These are phyloP conservation scores for Cryptococcus sp. DNA, from an alignment of 1,284 basidiomycete species.

Conservation along the genomic window DNA sequence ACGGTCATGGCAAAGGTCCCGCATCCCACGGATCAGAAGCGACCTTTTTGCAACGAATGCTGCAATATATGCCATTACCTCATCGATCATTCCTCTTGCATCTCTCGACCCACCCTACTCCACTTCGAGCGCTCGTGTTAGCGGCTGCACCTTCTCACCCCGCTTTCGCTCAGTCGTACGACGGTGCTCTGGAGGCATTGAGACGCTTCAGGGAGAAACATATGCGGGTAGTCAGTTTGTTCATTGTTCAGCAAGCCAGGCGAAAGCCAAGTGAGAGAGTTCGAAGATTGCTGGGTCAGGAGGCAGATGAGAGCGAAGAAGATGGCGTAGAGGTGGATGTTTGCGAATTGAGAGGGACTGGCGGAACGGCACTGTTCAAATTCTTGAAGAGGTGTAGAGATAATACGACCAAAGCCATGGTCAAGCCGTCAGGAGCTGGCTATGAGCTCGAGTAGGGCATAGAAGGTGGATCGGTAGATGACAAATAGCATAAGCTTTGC, in stretches of 20 bases:
- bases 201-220: constrained; percentile 84
- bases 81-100: constrained; percentile 87
- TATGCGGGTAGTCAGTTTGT: constrained; percentile 79
- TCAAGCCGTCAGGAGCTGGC: constrained; percentile 34
- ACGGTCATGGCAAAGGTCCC: neutral
- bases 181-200: constrained; percentile 69
- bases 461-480: too few relatives aligned
- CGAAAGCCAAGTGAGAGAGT: constrained; percentile 41
- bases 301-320: constrained; percentile 8
- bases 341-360: constrained; percentile 71
- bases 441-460: constrained; percentile 30
- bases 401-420: constrained; percentile 68
- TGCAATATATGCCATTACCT: constrained; percentile 84
- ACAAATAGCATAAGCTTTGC: too few relatives aligned
- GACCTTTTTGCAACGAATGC: constrained; percentile 76
- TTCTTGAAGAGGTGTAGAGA: constrained; percentile 80
- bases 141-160: constrained; percentile 42
- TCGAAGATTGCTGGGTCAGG: constrained; percentile 28
- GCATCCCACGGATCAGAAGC: constrained; percentile 34
- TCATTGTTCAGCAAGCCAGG: constrained; percentile 71
- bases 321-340: constrained; percentile 14
- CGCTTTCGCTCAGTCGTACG: constrained; percentile 65
- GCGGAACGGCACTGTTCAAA: constrained; percentile 76
- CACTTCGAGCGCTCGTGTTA: constrained; percentile 57
- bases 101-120: constrained; percentile 64